phyloP scores from a whole-genome alignment of 78 protist genomes.

The Speleostelium caveatum region DNA sequence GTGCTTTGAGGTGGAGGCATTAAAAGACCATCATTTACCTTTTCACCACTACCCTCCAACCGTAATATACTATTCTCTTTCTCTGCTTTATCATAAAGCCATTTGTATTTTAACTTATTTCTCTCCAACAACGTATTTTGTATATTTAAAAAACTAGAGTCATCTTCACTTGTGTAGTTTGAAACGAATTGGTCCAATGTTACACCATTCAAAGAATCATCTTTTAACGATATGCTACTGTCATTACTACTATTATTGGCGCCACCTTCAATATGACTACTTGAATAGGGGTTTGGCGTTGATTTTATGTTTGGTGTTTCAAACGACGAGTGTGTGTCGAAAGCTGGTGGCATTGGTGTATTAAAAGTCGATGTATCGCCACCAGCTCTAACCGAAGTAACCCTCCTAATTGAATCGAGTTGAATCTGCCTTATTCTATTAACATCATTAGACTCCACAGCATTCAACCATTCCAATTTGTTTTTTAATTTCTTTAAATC shows the following conservation, averaged over 20 bases:
- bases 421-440: slow-evolving; percentile 43
- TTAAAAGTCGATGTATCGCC: slow-evolving; percentile 14
- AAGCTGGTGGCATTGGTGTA: not conserved
- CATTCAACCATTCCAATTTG: slow-evolving; percentile 74
- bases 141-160: slow-evolving; percentile 25
- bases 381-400: not conserved
- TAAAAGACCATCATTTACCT: not conserved
- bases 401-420: slow-evolving; percentile 28
- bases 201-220: not conserved
- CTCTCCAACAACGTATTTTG: slow-evolving; percentile 4
- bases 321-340: not conserved
- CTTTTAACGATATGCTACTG: not conserved
- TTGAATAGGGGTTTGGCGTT: not conserved
- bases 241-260: not conserved
- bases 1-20: not conserved
- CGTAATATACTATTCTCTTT: slow-evolving; percentile 5
- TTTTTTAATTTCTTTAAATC: slow-evolving; percentile 60
- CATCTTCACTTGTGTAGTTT: slow-evolving; percentile 49
- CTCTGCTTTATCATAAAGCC: slow-evolving; percentile 27
- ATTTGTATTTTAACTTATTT: slow-evolving; percentile 22
- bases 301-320: slow-evolving; percentile 19
- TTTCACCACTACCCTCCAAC: slow-evolving; percentile 5
- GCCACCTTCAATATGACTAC: not conserved
- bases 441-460: slow-evolving; percentile 75
- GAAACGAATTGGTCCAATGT: slow-evolving; percentile 46